phyloP scores from a whole-genome alignment of 2,329 filamentous ascomycete species.

The Dissoconium aciculare region DNA sequence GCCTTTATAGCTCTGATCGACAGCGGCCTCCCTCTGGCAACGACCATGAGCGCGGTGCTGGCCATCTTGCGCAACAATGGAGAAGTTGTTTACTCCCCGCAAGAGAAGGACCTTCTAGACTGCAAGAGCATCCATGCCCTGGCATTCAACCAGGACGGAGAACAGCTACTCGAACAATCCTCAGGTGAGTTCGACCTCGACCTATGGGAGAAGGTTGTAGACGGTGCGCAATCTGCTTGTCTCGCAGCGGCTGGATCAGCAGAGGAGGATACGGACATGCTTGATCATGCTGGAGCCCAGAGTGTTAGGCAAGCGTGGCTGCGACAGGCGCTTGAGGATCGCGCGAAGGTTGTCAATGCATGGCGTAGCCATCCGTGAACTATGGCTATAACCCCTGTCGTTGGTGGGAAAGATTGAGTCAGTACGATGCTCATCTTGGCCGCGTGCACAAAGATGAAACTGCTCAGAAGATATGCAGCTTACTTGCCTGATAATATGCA shows the following conservation, averaged over 20 bases:
- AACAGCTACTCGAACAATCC: slow-evolving; percentile 65
- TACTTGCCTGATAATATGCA: no score
- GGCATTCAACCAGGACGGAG: slow-evolving; percentile 58
- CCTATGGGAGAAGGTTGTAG: slow-evolving; percentile 59
- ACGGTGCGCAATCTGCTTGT: slow-evolving; percentile 52
- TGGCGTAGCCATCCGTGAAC: no score
- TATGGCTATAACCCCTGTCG: no score
- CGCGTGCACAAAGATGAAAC: slow-evolving; percentile 1
- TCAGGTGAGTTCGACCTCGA: slow-evolving; percentile 61
- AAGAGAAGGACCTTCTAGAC: slow-evolving; percentile 43
- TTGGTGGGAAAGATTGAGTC: no score
- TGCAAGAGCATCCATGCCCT: slow-evolving; percentile 68
- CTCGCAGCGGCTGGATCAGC: slow-evolving; percentile 29
- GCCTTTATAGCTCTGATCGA: slow-evolving; percentile 65
- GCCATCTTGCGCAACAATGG: slow-evolving; percentile 39
- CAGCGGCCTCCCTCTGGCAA: slow-evolving; percentile 64
- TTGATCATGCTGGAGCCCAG: slow-evolving; percentile 19
- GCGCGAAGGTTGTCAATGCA: slow-evolving; percentile 26
- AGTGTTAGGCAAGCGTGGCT: slow-evolving; percentile 27
- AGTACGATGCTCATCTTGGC: no score
- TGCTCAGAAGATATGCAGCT: no score
- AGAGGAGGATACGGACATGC: slow-evolving; percentile 27
- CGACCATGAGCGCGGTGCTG: slow-evolving; percentile 51
- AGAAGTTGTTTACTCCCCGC: slow-evolving; percentile 40
- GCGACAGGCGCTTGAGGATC: slow-evolving; percentile 26